phyloP scores from a whole-genome alignment of 148 eudicot genomes.

The Hydrangea macrophylla region DNA sequence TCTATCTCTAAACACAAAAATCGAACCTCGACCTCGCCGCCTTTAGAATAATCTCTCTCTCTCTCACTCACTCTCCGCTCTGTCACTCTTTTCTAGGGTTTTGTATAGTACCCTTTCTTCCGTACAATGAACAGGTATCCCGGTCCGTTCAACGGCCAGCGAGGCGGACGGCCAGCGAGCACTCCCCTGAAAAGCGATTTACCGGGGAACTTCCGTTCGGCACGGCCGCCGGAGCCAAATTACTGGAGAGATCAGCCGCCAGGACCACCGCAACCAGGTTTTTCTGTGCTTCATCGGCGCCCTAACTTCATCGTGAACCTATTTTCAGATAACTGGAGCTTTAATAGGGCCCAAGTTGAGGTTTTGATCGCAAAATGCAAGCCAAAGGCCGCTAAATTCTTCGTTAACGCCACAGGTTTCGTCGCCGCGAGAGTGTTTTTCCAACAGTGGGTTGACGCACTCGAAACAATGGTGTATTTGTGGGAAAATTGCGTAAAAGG shows the following conservation, averaged over 20 bases:
- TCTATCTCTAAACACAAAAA: too few species aligned
- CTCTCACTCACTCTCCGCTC: not conserved
- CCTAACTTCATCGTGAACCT: constrained; percentile 35
- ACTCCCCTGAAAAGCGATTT: not conserved
- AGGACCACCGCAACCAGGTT: not conserved
- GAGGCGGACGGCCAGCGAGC: not conserved
- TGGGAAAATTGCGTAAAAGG: constrained; percentile 39
- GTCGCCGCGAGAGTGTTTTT: constrained; percentile 25
- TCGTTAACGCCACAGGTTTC: not conserved
- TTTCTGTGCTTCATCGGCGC: not conserved
- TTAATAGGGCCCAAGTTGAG: constrained; percentile 5
- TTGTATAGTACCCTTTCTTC: not conserved
- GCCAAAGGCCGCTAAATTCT: constrained; percentile 13
- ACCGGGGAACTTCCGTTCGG: not conserved
- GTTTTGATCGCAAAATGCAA: constrained; percentile 25
- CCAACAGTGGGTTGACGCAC: constrained; percentile 43
- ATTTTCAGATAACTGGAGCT: not conserved
- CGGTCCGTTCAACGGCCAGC: not conserved
- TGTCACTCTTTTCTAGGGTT: not conserved
- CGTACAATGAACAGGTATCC: not conserved
- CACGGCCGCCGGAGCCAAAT: not conserved
- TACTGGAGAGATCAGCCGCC: constrained; percentile 33
- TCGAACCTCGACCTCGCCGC: not conserved
- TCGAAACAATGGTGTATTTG: constrained; percentile 29
- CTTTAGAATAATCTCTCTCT: not conserved